A percentile compares a stretch with the other conserved stretches of the same genome.
Conservation (phyloP, 129 eudicot species). For the Flaveria linearis region DNA sequence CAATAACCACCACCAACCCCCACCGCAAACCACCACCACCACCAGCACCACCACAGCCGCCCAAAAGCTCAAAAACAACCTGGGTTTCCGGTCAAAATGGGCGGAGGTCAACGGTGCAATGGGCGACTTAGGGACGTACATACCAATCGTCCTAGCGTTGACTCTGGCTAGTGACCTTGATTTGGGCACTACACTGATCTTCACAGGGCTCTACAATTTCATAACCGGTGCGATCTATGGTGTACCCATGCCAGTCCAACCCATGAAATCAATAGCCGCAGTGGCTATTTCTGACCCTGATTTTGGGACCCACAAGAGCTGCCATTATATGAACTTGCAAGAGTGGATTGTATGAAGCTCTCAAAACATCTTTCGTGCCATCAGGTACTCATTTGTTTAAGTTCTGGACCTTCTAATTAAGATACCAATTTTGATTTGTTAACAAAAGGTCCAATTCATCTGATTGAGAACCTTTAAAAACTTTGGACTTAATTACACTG, state of each 20-base stretch:
- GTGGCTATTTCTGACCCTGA: slow-evolving; percentile 68
- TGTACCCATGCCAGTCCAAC: slow-evolving; percentile 97
- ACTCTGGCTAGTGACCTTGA: slow-evolving; percentile 73
- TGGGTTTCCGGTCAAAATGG: slow-evolving; percentile 69
- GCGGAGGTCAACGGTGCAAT: slow-evolving; percentile 83
- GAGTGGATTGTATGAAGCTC: slow-evolving; percentile 56
- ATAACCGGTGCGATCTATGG: slow-evolving; percentile 80
- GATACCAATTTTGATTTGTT: background rate
- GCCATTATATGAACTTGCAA: slow-evolving; percentile 77
- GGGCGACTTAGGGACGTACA: slow-evolving; percentile 94
- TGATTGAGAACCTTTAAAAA: background rate
- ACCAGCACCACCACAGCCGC: slow-evolving; percentile 26
- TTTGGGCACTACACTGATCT: slow-evolving; percentile 77
- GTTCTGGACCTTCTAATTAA: background rate
- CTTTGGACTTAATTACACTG: too few species aligned
- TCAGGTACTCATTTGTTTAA: slow-evolving; percentile 52
- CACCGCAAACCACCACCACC: slow-evolving; percentile 29
- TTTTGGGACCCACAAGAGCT: slow-evolving; percentile 68
- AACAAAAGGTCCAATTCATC: background rate
- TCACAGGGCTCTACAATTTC: slow-evolving; percentile 80
- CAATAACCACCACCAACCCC: slow-evolving; percentile 38
- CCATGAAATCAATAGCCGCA: slow-evolving; percentile 92
- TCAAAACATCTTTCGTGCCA: slow-evolving; percentile 80
- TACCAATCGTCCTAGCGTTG: slow-evolving; percentile 77
- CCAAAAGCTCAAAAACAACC: slow-evolving; percentile 48